Conservation (phyloP, 2,329 filamentous ascomycete genomes). For the Ophiostoma himal-ulmi region DNA sequence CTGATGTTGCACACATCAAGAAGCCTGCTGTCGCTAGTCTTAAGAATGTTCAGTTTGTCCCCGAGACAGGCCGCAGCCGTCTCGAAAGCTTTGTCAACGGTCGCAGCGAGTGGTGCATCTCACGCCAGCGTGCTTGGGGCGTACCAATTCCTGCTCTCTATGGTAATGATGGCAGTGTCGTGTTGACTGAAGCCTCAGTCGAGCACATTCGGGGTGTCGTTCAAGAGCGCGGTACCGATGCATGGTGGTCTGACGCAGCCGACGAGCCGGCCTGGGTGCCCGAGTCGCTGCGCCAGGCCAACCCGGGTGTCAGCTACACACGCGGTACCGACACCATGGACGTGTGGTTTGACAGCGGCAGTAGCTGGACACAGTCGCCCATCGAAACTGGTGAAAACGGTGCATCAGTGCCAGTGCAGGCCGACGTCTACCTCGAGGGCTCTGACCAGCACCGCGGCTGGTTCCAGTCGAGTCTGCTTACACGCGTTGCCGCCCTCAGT, state of each 20-base stretch:
- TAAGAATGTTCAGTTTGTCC: slow-evolving; percentile 69
- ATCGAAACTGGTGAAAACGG: slow-evolving; percentile 29
- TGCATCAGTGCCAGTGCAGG: slow-evolving; percentile 38
- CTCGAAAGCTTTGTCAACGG: slow-evolving; percentile 81
- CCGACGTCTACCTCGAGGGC: slow-evolving; percentile 89
- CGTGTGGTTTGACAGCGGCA: slow-evolving; percentile 98
- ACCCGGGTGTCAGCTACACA: slow-evolving; percentile 49
- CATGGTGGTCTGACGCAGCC: slow-evolving; percentile 83
- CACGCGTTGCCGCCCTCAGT: slow-evolving; percentile 62
- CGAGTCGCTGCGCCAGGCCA: slow-evolving; percentile 47
- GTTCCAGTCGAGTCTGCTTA: slow-evolving; percentile 95
- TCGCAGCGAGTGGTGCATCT: slow-evolving; percentile 96
- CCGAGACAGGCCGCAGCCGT: slow-evolving; percentile 64
- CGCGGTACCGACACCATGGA: slow-evolving; percentile 96
- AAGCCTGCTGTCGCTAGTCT: slow-evolving; percentile 64
- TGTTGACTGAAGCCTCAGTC: slow-evolving; percentile 74
- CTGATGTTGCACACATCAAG: slow-evolving; percentile 81
- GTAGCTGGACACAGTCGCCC: slow-evolving; percentile 65
- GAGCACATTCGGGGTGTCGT: slow-evolving; percentile 79
- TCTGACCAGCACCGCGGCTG: slow-evolving; percentile 95
- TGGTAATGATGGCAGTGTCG: slow-evolving; percentile 63
- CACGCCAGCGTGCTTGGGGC: slow-evolving; percentile 90
- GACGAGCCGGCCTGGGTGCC: slow-evolving; percentile 76
- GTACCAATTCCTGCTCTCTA: slow-evolving; percentile 93
- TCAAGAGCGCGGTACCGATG: slow-evolving; percentile 71